These are phyloP conservation scores for Exsudoporus floridanus DNA, from an alignment of 1,284 basidiomycete species.

Conservation along the genomic window DNA sequence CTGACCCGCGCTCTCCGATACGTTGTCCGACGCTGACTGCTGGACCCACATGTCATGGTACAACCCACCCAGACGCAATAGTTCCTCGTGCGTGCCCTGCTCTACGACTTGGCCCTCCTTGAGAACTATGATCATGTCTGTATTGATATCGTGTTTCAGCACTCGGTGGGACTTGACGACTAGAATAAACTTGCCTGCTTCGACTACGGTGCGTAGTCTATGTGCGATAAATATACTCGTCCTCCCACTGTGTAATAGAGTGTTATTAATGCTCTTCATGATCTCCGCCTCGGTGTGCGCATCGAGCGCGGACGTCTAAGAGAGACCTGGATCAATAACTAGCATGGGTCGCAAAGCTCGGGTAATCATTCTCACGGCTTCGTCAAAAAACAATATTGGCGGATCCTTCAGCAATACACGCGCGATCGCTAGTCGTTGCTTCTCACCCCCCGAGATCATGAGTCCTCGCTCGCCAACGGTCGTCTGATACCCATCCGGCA, in stretches of 20 bases:
- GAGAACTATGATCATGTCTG: slow-evolving; percentile 88
- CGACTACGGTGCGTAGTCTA: slow-evolving; percentile 85
- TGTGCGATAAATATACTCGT: slow-evolving; percentile 98
- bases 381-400: slow-evolving; percentile 95
- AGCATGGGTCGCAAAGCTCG: background rate
- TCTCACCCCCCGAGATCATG: slow-evolving; percentile 99
- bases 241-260: slow-evolving; percentile 71
- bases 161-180: background rate
- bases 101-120: slow-evolving; percentile 84
- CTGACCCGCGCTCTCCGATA: slow-evolving; percentile 14
- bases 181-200: slow-evolving; percentile 60
- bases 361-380: slow-evolving; percentile 67
- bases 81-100: slow-evolving; percentile 88
- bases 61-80: slow-evolving; percentile 70
- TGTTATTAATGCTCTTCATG: slow-evolving; percentile 90
- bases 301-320: slow-evolving; percentile 89
- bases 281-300: slow-evolving; percentile 92
- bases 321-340: slow-evolving; percentile 1
- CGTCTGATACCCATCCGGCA: slow-evolving; percentile 87
- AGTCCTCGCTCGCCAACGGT: slow-evolving; percentile 94
- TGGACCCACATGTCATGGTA: slow-evolving; percentile 88
- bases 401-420: slow-evolving; percentile 92
- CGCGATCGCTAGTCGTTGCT: slow-evolving; percentile 94
- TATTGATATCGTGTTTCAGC: background rate
- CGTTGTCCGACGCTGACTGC: slow-evolving; percentile 51